These are phyloP conservation scores for Leccinum fuscescens DNA, from an alignment of 1,284 basidiomycete species.

Conservation along the genomic window DNA sequence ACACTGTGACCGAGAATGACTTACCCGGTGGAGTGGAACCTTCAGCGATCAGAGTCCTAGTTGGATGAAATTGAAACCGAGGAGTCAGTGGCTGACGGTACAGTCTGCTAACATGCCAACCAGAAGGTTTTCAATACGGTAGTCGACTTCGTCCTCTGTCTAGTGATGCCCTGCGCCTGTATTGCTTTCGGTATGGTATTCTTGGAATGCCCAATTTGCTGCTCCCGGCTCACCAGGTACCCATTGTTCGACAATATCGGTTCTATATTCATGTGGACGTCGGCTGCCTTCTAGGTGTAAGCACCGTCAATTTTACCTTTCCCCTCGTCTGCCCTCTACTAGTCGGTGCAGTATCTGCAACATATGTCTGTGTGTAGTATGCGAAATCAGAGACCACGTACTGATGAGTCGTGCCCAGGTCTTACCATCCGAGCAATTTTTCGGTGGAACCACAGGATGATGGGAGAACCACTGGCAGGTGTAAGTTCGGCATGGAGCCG, in stretches of 20 bases:
- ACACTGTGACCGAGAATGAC: background rate
- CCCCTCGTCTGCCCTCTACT: slow-evolving; percentile 37
- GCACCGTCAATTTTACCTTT: slow-evolving; percentile 33
- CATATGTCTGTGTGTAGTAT: slow-evolving; percentile 22
- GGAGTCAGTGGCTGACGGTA: too few species aligned
- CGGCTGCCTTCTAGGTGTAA: slow-evolving; percentile 37
- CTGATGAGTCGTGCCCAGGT: slow-evolving; percentile 10
- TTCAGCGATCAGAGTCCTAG: background rate
- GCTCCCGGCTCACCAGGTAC: slow-evolving; percentile 20
- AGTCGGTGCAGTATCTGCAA: slow-evolving; percentile 29
- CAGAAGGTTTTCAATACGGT: slow-evolving; percentile 14
- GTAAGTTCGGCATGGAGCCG: slow-evolving; percentile 8
- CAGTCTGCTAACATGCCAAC: background rate
- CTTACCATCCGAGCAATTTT: slow-evolving; percentile 11
- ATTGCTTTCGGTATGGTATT: slow-evolving; percentile 17
- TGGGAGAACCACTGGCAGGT: background rate
- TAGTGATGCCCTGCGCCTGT: slow-evolving; percentile 16
- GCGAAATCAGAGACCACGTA: background rate
- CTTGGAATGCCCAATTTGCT: background rate
- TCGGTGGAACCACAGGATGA: background rate
- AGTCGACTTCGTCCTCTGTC: slow-evolving; percentile 20
- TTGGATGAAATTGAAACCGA: too few species aligned
- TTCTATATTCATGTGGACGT: slow-evolving; percentile 40
- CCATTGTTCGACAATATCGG: slow-evolving; percentile 41
- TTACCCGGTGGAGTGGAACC: background rate